These are phyloP conservation scores for Xanthoconium stramineum DNA, from an alignment of 768 basidiomycete species.

Conservation along the genomic window DNA sequence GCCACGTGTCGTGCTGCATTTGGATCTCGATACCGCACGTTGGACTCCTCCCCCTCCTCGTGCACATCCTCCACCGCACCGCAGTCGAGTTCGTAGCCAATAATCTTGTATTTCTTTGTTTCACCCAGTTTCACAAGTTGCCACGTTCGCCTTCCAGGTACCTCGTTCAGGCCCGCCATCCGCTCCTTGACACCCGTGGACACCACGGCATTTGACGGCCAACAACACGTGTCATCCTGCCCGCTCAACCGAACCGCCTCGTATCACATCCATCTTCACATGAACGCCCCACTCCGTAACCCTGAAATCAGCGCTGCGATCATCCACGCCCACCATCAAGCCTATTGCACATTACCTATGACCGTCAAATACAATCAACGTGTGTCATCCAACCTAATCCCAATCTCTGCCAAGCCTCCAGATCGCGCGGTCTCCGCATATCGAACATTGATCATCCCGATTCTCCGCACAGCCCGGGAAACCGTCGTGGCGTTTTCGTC, in stretches of 20 bases:
- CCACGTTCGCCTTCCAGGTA: slow-evolving; percentile 8
- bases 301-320: not conserved
- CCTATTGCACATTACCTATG: slow-evolving; percentile 7
- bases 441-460: slow-evolving; percentile 16
- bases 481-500: not conserved
- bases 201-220: slow-evolving; percentile 14
- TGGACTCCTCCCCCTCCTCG: slow-evolving; percentile 6
- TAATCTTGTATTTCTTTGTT: not conserved
- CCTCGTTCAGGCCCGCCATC: not conserved
- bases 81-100: slow-evolving; percentile 20
- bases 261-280: slow-evolving; percentile 20
- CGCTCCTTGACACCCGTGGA: slow-evolving; percentile 16
- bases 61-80: slow-evolving; percentile 11
- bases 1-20: slow-evolving; percentile 25
- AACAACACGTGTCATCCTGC: slow-evolving; percentile 23
- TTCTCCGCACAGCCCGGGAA: slow-evolving; percentile 18
- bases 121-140: slow-evolving; percentile 6
- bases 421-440: slow-evolving; percentile 25
- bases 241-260: slow-evolving; percentile 2
- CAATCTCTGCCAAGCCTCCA: slow-evolving; percentile 16
- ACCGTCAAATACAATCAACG: slow-evolving; percentile 13
- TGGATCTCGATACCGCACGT: slow-evolving; percentile 21
- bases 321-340: slow-evolving; percentile 8
- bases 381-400: slow-evolving; percentile 22
- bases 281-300: slow-evolving; percentile 14